Percentiles rank a stretch among this genome's conserved stretches.
Conservation (phyloP, 1,284 basidiomycete genomes). For the Ceratobasidium sp. region DNA sequence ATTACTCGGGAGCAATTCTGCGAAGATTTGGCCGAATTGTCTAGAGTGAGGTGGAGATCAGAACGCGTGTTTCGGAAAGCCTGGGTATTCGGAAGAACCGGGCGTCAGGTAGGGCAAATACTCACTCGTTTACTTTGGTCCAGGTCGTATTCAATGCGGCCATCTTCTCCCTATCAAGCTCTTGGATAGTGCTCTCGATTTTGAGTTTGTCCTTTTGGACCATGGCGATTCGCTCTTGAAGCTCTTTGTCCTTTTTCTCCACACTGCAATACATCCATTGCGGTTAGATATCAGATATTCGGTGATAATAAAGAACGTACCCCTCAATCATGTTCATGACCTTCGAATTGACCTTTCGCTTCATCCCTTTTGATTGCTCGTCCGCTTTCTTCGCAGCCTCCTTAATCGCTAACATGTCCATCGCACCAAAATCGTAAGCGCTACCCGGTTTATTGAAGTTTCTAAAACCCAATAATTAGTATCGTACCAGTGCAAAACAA, state of each 20-base stretch:
- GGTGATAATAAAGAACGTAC: slow-evolving; percentile 62
- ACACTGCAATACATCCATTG: slow-evolving; percentile 67
- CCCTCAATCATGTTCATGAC: slow-evolving; percentile 97
- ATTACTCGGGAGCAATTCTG: slow-evolving; percentile 95
- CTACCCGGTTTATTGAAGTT: slow-evolving; percentile 86
- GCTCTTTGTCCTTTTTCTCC: slow-evolving; percentile 91
- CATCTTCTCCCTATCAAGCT: slow-evolving; percentile 94
- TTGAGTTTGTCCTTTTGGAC: slow-evolving; percentile 96
- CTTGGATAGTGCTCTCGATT: slow-evolving; percentile 94
- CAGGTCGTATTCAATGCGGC: slow-evolving; percentile 95
- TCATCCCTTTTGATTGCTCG: slow-evolving; percentile 86
- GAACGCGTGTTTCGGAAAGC: not conserved
- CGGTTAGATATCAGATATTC: not conserved
- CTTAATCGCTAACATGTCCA: slow-evolving; percentile 76
- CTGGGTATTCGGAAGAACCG: too few species aligned
- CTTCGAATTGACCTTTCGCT: slow-evolving; percentile 96
- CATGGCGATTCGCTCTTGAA: slow-evolving; percentile 90
- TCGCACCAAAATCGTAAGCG: slow-evolving; percentile 85
- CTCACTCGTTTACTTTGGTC: slow-evolving; percentile 93
- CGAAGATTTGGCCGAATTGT: slow-evolving; percentile 98
- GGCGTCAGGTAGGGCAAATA: slow-evolving; percentile 43
- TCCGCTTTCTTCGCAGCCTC: slow-evolving; percentile 83
- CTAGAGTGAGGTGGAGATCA: slow-evolving; percentile 60
- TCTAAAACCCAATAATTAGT: slow-evolving; percentile 52
- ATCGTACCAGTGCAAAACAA: not conserved